Percentiles rank a stretch among this genome's conserved stretches.
Conservation (phyloP, 2,329 filamentous ascomycete species). For the Penicillium sp. region DNA sequence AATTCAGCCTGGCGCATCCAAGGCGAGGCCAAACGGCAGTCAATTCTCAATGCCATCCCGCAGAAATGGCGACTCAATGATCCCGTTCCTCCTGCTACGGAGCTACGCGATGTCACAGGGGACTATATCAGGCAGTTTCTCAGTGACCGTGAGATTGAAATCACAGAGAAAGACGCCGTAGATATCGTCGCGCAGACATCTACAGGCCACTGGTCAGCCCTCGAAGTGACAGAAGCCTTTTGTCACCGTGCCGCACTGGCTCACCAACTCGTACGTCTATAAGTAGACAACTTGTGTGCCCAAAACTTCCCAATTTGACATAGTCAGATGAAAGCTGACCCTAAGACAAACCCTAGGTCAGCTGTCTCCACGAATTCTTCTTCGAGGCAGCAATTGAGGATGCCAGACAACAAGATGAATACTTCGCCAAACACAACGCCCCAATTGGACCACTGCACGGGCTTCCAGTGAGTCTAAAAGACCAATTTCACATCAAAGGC, state of each 20-base stretch:
- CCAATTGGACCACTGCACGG: constrained; percentile 62
- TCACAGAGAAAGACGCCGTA: constrained; percentile 61
- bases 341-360: constrained; percentile 31
- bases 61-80: constrained; percentile 54
- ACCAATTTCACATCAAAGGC: constrained; percentile 50
- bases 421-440: constrained; percentile 43
- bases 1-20: constrained; percentile 48
- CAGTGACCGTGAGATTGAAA: constrained; percentile 54
- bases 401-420: constrained; percentile 51
- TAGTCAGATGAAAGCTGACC: not conserved
- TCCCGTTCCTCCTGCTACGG: constrained; percentile 48
- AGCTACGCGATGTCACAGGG: constrained; percentile 58
- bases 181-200: constrained; percentile 57
- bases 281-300: not conserved
- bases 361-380: constrained; percentile 55
- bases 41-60: constrained; percentile 56
- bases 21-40: constrained; percentile 55
- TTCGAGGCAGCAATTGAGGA: constrained; percentile 53
- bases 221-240: constrained; percentile 56
- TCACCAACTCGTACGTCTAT: constrained; percentile 54
- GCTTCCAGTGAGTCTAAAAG: constrained; percentile 57
- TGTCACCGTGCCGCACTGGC: constrained; percentile 58
- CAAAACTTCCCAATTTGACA: not conserved
- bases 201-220: constrained; percentile 56
- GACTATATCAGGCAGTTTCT: constrained; percentile 58